These are phyloP conservation scores for Annulohypoxylon moriforme DNA, from an alignment of 495 filamentous ascomycete species.

Conservation along the genomic window DNA sequence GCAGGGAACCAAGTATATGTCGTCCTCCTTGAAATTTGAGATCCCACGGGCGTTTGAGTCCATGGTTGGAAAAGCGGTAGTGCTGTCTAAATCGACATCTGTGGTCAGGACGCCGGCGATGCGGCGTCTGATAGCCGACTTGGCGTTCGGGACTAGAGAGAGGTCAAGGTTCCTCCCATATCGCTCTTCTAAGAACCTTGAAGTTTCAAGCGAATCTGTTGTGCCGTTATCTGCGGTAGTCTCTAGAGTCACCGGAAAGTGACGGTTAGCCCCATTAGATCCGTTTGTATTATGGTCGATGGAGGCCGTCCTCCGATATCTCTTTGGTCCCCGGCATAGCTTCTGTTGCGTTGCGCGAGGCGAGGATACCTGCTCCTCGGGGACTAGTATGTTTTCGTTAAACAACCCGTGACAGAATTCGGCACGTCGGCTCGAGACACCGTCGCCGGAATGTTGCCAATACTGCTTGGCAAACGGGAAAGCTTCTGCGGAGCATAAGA, in stretches of 20 bases:
- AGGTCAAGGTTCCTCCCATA: constrained; percentile 91
- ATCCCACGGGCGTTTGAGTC: constrained; percentile 65
- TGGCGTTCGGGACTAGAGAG: constrained; percentile 80
- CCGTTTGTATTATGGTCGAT: constrained; percentile 51
- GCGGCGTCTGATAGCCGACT: constrained; percentile 82
- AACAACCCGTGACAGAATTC: constrained; percentile 86
- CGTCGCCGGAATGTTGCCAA: constrained; percentile 98
- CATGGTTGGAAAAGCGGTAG: constrained; percentile 51
- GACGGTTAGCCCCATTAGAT: constrained; percentile 23
- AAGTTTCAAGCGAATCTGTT: constrained; percentile 69
- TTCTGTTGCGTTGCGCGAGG: constrained; percentile 51
- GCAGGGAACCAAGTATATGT: constrained; percentile 86
- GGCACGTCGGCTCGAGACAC: constrained; percentile 88
- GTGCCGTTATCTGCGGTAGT: constrained; percentile 34
- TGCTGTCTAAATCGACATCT: constrained; percentile 69
- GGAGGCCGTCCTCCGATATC: constrained; percentile 74
- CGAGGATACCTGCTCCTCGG: constrained; percentile 52
- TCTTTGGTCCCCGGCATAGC: constrained; percentile 71
- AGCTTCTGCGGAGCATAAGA: constrained; percentile 74
- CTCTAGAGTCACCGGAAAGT: constrained; percentile 29
- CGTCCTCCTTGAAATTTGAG: constrained; percentile 81
- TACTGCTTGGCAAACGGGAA: constrained; percentile 83
- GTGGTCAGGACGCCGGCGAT: constrained; percentile 88
- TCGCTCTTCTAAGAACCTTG: constrained; percentile 90
- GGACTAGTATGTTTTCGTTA: constrained; percentile 74